Evolutionary conservation across 2,329 filamentous ascomycete species (phyloP).

Genomic region (Hirsutella minnesotensis): DNA sequence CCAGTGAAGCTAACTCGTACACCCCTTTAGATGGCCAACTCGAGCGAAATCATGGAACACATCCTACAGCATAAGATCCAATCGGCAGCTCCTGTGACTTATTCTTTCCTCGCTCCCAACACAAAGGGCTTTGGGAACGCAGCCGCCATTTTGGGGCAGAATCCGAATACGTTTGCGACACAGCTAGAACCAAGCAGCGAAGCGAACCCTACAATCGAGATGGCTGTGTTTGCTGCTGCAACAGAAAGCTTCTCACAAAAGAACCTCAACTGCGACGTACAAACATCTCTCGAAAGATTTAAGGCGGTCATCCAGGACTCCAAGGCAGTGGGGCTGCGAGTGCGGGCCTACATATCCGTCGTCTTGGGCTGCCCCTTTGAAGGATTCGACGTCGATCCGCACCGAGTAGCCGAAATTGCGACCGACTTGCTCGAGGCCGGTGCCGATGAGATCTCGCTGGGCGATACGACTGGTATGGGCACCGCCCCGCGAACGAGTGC

Average conservation of each 20-base stretch:
- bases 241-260: slow-evolving; percentile 70
- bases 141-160: slow-evolving; percentile 34
- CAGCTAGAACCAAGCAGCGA: slow-evolving; percentile 31
- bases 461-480: slow-evolving; percentile 85
- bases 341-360: slow-evolving; percentile 71
- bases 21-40: slow-evolving; percentile 58
- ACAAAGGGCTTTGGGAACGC: slow-evolving; percentile 58
- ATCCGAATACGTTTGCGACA: slow-evolving; percentile 37
- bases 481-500: slow-evolving; percentile 59
- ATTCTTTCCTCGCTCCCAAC: slow-evolving; percentile 75
- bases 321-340: slow-evolving; percentile 52
- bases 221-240: slow-evolving; percentile 72
- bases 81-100: slow-evolving; percentile 48
- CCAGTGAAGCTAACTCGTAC: background rate
- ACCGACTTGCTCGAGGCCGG: slow-evolving; percentile 69
- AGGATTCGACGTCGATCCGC: slow-evolving; percentile 51
- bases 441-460: slow-evolving; percentile 80
- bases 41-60: slow-evolving; percentile 60
- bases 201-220: slow-evolving; percentile 44
- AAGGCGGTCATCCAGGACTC: slow-evolving; percentile 56
- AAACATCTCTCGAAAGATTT: slow-evolving; percentile 60
- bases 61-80: slow-evolving; percentile 46
- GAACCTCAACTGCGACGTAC: slow-evolving; percentile 74
- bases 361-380: slow-evolving; percentile 73
- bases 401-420: slow-evolving; percentile 54